phyloP scores from a whole-genome alignment of 352 stramenopile genomes.

The Phytophthora europaea region DNA sequence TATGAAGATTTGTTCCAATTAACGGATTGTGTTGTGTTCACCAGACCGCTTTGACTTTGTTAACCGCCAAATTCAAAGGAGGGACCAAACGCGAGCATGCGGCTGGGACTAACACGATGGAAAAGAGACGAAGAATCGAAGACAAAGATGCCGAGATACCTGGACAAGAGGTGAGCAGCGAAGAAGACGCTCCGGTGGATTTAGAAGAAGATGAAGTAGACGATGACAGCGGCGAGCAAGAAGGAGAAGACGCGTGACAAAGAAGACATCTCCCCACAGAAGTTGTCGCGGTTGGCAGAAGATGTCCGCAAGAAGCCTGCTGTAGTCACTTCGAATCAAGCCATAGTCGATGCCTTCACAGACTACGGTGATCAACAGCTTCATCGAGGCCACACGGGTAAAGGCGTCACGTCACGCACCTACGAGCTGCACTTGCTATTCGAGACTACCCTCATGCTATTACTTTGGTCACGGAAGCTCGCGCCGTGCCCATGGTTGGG shows the following conservation, averaged over 20 bases:
- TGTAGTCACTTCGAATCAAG: slow-evolving; percentile 56
- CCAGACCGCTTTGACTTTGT: slow-evolving; percentile 12
- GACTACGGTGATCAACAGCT: slow-evolving; percentile 64
- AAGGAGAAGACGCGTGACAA: slow-evolving; percentile 1
- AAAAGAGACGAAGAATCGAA: not conserved
- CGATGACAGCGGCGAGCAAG: not conserved
- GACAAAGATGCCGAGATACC: not conserved
- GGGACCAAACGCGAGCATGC: slow-evolving; percentile 19
- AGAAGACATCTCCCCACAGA: slow-evolving; percentile 27
- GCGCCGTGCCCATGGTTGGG: slow-evolving; percentile 50
- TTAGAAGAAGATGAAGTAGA: slow-evolving; percentile 17
- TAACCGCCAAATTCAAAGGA: slow-evolving; percentile 10
- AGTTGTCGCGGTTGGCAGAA: slow-evolving; percentile 55
- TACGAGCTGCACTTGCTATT: slow-evolving; percentile 65
- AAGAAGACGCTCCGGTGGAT: slow-evolving; percentile 1
- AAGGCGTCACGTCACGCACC: slow-evolving; percentile 61
- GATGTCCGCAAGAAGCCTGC: slow-evolving; percentile 50
- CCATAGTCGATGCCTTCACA: slow-evolving; percentile 68
- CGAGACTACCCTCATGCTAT: slow-evolving; percentile 54
- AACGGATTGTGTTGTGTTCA: not conserved
- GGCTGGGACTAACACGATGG: not conserved
- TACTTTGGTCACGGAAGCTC: slow-evolving; percentile 45
- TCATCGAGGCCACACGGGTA: slow-evolving; percentile 61
- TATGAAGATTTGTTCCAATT: not conserved
- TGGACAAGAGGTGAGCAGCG: not conserved